Evolutionary conservation across 176 grass and related monocot species (phyloP).

Genomic region (Oropetium thomaeum): DNA sequence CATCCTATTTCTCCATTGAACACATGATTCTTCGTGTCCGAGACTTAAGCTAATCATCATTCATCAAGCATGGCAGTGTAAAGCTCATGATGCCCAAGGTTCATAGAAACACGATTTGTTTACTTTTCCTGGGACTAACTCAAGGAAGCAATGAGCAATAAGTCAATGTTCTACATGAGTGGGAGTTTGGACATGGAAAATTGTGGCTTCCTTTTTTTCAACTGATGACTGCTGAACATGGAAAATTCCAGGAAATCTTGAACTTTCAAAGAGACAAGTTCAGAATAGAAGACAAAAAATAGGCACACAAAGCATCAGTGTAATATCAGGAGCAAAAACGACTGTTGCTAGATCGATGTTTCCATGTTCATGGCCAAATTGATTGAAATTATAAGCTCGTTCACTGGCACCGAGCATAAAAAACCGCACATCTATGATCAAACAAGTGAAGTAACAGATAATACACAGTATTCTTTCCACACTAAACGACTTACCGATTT

Average conservation of each 20-base stretch:
- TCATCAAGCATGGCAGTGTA: not conserved
- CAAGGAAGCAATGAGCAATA: not conserved
- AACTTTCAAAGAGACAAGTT: not conserved
- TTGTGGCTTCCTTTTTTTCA: not conserved
- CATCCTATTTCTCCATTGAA: not conserved
- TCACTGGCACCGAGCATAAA: not conserved
- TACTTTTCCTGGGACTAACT: not conserved
- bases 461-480: not conserved
- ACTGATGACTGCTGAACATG: not conserved
- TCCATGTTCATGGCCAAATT: not conserved
- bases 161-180: not conserved
- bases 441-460: not conserved
- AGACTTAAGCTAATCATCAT: not conserved
- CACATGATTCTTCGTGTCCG: not conserved
- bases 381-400: not conserved
- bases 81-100: not conserved
- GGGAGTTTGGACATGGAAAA: not conserved
- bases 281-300: not conserved
- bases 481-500: slow-evolving; percentile 49
- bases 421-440: not conserved
- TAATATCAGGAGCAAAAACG: not conserved
- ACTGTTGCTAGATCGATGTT: not conserved
- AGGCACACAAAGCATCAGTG: no score
- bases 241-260: not conserved
- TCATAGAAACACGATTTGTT: not conserved